Evolutionary conservation across 106 monocot genomes (phyloP), one percentile per base, ranked within the genome.

Genomic region (Vanilla planifolia): DNA sequence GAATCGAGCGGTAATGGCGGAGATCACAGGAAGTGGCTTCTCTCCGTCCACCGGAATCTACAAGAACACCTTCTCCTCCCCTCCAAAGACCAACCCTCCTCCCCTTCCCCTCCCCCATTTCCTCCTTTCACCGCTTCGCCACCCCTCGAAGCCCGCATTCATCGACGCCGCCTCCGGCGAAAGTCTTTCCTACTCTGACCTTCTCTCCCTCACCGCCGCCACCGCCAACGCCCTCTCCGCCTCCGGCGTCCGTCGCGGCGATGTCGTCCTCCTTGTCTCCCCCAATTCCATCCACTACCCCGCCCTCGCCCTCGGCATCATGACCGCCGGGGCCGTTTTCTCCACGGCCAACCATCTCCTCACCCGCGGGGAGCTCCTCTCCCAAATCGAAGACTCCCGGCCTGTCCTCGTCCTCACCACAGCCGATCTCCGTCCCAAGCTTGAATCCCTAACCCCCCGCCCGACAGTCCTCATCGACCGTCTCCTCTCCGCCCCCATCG

Each of bases 271-370:
- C 30, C 35, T 83, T 25, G 67, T 83, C 53, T 62, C 78, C 5
- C 73, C 70, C 1, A 83, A 83, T 44, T 83, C 66, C 55, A 59
- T 85, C 51, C 69, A 67, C 55, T 82, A 82, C 79, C 81, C 85
- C 0, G 65, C 66, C 6, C 50, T 86, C 50, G 70, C 72, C 43
- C 83, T 92, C 40, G 86, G 68, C 30, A 53, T 83, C 48, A 76
- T 93, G 47, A 74, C 82, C 63, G 34, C 73, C 5, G 89, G 89
- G 2, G 80, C 77, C 39, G 43, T 82, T 66, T 69, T 93, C 55
- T 70, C 68, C 51, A 69, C 93, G 13, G 82, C 85, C 46, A 89
- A 85, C 61, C 73, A 65, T 50, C 72, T 85, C 27, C 67, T 67
- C 79, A 93, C 85, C 8, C 73, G 63, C 51, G 41, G 56, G 22